A percentile compares a stretch with the other conserved stretches of the same genome.
Conservation (phyloP, 805 yeast species). For the Spathaspora passalidarum region DNA sequence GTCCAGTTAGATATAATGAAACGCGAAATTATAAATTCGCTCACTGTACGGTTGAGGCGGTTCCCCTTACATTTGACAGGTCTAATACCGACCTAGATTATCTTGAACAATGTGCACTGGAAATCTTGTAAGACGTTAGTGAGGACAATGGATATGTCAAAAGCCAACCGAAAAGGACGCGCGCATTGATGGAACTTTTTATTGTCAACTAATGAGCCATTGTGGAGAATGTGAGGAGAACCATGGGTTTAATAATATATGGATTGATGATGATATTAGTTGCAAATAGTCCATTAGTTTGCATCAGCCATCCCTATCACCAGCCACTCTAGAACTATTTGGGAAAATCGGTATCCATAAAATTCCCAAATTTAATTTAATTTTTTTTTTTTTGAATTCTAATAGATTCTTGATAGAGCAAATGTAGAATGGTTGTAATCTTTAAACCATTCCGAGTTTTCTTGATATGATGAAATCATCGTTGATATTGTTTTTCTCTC, state of each 20-base stretch:
- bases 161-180: neutral
- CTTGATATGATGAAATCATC: too few species aligned
- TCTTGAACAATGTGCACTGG: neutral
- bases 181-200: neutral
- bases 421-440: too few species aligned
- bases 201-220: neutral
- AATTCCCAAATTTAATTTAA: neutral
- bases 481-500: too few species aligned
- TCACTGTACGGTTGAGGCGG: too few species aligned
- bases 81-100: too few species aligned
- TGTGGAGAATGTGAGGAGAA: neutral
- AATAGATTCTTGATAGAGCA: too few species aligned
- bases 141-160: neutral
- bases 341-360: neutral
- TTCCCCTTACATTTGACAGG: neutral
- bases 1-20: too few species aligned
- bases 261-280: neutral
- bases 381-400: neutral
- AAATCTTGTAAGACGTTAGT: neutral
- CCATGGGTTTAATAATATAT: neutral
- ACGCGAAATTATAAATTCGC: too few species aligned
- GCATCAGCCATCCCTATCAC: neutral
- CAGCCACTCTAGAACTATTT: neutral
- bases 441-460: too few species aligned
- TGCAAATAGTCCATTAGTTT: neutral